A percentile compares a stretch with the other conserved stretches of the same genome.
phyloP scores from a whole-genome alignment of 768 basidiomycete species.

The Phylloporus rhodoxanthus region DNA sequence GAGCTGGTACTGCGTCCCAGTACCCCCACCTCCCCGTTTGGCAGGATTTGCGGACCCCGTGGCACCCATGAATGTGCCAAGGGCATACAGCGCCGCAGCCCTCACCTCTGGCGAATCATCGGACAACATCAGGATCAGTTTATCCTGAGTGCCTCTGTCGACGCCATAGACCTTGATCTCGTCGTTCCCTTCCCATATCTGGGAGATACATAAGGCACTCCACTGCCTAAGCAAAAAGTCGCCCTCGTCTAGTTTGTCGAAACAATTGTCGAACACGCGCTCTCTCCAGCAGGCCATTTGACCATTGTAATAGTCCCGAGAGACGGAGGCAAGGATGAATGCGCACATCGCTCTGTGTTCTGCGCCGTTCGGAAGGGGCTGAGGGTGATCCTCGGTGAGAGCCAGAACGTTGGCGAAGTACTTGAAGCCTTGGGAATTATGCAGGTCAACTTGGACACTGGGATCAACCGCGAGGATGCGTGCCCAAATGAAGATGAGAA shows the following conservation, averaged over 20 bases:
- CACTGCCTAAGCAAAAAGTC: constrained; percentile 94
- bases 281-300: constrained; percentile 81
- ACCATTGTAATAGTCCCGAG: constrained; percentile 82
- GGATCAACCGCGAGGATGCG: constrained; percentile 96
- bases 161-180: constrained; percentile 84
- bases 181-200: constrained; percentile 92
- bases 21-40: constrained; percentile 77
- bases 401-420: constrained; percentile 80
- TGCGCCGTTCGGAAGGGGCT: constrained; percentile 79
- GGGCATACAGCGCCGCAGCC: constrained; percentile 82
- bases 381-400: constrained; percentile 52
- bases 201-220: constrained; percentile 88
- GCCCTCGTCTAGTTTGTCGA: constrained; percentile 75
- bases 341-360: constrained; percentile 99
- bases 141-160: constrained; percentile 73
- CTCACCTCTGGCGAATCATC: constrained; percentile 93
- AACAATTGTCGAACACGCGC: constrained; percentile 81
- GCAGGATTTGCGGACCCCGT: constrained; percentile 64
- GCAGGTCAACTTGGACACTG: constrained; percentile 84
- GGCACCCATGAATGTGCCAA: constrained; percentile 91
- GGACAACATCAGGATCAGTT: constrained; percentile 67
- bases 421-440: constrained; percentile 73
- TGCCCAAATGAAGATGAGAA: constrained; percentile 98
- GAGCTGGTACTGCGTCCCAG: constrained; percentile 69
- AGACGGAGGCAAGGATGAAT: constrained; percentile 86